A percentile compares a stretch with the other conserved stretches of the same genome.
phyloP scores from a whole-genome alignment of 2,329 filamentous ascomycete species.

The Passalora sequoiae region DNA sequence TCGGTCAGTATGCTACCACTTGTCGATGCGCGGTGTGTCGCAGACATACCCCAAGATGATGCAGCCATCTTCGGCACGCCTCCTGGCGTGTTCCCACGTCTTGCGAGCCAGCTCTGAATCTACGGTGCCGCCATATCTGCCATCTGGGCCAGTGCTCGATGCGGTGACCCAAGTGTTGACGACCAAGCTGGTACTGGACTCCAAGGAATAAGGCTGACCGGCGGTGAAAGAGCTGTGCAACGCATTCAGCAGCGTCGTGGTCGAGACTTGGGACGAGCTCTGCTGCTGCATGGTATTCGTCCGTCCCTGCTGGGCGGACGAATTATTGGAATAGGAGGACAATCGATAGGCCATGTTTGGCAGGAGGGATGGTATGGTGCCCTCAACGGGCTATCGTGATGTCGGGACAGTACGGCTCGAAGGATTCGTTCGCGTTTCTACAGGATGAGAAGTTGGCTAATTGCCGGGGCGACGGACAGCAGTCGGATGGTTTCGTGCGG shows the following conservation, averaged over 20 bases:
- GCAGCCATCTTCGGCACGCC: slow-evolving; percentile 91
- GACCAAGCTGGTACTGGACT: slow-evolving; percentile 83
- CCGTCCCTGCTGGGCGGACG: slow-evolving; percentile 48
- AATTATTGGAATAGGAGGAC: slow-evolving; percentile 58
- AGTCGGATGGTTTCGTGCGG: neutral
- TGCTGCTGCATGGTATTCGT: slow-evolving; percentile 44
- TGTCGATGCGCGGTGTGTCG: neutral
- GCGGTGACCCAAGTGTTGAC: slow-evolving; percentile 95
- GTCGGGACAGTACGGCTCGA: slow-evolving; percentile 9
- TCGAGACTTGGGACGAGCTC: slow-evolving; percentile 78
- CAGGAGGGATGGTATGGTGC: slow-evolving; percentile 15
- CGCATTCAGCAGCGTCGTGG: slow-evolving; percentile 85
- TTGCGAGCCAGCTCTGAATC: slow-evolving; percentile 71
- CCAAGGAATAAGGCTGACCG: slow-evolving; percentile 75
- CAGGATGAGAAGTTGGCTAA: neutral
- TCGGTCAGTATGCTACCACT: slow-evolving; percentile 9
- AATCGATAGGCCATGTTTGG: slow-evolving; percentile 56
- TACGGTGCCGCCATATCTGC: slow-evolving; percentile 68
- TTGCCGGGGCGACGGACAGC: neutral
- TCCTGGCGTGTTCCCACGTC: slow-evolving; percentile 93
- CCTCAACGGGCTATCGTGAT: slow-evolving; percentile 19
- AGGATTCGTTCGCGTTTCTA: neutral
- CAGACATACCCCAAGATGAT: slow-evolving; percentile 72
- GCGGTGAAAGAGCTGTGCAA: slow-evolving; percentile 84
- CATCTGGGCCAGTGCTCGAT: slow-evolving; percentile 62